Evolutionary conservation across 306 rosid genomes (phyloP), one percentile per base, ranked within the genome.

Genomic region (Cicer bijugum): DNA sequence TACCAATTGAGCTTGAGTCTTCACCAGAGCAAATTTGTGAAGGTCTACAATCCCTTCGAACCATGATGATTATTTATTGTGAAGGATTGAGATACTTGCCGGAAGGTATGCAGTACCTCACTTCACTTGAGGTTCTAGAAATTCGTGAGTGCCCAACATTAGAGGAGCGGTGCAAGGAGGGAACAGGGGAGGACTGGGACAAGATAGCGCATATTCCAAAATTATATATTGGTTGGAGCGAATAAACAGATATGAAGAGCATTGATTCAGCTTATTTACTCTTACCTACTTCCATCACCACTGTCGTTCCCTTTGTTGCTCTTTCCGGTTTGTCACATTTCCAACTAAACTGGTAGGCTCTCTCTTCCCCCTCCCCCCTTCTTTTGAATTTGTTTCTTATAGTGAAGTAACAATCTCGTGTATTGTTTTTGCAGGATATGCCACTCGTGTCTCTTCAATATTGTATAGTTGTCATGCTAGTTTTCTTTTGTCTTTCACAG

Each of bases 161-260:
- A 39, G 1, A 8, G 39, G 14, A 44, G 16, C 33, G 58, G 16
- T 23, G 45, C 35, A 58, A 23, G 33, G 33, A 58, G 48, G 68
- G 47, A 62, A 39, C 14, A 1, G 48, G 48, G 23, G 47, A 62
- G 8, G 68, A 14, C 48, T 15, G 46, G 58, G 0, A 45, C 12
- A 72, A 72, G 58, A 59, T 58, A 3, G 37, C 37, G 1, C 58
- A 72, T 4, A 23, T 58, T 72, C 58, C 59, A 6, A 4, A 17
- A 4, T 12, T 59, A 59, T 0, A 8, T 2, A 7, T 52, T 8
- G 12, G 11, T 52, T 52, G 10, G 3, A 7, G 8, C 10, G 35
- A 28, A 28, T 28, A 28, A 28, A 28, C 35, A 28, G 35, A 28
- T 28, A 28, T 28, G 35, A 28, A 4, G 35, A 28, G 35, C 35